Evolutionary conservation across 352 stramenopile genomes (phyloP).

Genomic region (Globisporangium paroecandrum): DNA sequence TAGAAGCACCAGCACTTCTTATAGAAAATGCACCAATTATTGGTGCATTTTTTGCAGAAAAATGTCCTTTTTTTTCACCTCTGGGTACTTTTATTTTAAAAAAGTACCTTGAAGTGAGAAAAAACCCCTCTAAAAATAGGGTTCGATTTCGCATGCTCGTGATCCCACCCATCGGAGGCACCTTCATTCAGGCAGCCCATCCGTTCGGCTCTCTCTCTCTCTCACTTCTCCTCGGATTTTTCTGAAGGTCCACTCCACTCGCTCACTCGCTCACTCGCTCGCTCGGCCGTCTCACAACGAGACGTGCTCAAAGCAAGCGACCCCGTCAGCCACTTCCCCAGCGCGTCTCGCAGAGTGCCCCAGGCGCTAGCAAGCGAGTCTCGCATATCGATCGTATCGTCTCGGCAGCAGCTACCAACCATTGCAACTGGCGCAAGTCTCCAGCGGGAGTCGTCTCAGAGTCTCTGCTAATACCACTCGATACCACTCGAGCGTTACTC

Average conservation of each 20-base stretch:
- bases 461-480: background rate
- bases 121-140: too few species aligned
- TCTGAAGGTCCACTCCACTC: constrained; percentile 4
- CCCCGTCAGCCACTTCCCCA: background rate
- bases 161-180: background rate
- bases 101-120: too few species aligned
- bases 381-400: background rate
- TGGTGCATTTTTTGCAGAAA: too few species aligned
- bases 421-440: background rate
- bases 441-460: too few species aligned
- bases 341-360: background rate
- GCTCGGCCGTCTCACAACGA: constrained; percentile 5
- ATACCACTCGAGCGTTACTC: background rate
- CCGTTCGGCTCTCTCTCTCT: background rate
- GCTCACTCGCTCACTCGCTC: background rate
- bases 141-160: too few species aligned
- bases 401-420: background rate
- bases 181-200: background rate
- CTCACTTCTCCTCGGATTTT: background rate
- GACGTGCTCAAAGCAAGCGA: constrained; percentile 1
- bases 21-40: too few species aligned
- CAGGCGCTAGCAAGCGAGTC: background rate
- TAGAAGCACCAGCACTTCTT: too few species aligned
- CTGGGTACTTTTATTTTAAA: too few species aligned
- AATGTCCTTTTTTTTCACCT: too few species aligned